Evolutionary conservation across 1,284 basidiomycete genomes (phyloP), one percentile per base, ranked within the genome.

Genomic region (Apiotrichum veenhuisii): DNA sequence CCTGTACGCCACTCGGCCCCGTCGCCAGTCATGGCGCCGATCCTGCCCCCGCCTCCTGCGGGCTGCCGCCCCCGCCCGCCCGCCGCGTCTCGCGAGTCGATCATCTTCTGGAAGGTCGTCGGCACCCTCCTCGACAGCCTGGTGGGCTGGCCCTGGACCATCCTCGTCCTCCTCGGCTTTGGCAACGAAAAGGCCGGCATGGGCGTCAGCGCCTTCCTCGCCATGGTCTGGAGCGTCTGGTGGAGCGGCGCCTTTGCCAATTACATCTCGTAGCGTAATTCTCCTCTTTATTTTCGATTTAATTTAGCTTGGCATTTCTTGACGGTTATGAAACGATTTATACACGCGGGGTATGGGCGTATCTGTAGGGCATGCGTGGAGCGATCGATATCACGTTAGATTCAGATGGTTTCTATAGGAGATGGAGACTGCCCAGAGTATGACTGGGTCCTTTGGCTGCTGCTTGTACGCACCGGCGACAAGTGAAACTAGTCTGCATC

Each of bases 201-300:
- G 65, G 74, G 72, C 20, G 70, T 74, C 3, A 57, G 63, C 15
- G 72, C 68, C 3, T 72, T 74, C 56, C 43, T 73, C 5, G 64
- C 71, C 38, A 72, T 76, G 72, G 41, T 73, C 5, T 76, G 70
- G 70, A 63, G 71, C 20, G 58, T 70, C 18, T 74, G 71, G 71
- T 72, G 68, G 72, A 68, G 57, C 34, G 73, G 73, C 11, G 53
- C 70, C 23, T 52, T 54, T 20, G 41, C 49, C 8, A 34, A 20
- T 30, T 49, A 49, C 25, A 26, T 26, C 25, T 30, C 30, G 30
- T 30, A 30, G 30, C 5, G 30, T 49, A 49, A 14, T 23, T 41
- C 8, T 41, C 11, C 10, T 20, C 4, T 20, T 22, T 22, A n/a
- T 41, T 37, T 5, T 10, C 40, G n/a, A 11, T 22, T 41, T 41